Evolutionary conservation across 805 yeast species (phyloP).

Genomic region (Danielozyma ontarioensis): DNA sequence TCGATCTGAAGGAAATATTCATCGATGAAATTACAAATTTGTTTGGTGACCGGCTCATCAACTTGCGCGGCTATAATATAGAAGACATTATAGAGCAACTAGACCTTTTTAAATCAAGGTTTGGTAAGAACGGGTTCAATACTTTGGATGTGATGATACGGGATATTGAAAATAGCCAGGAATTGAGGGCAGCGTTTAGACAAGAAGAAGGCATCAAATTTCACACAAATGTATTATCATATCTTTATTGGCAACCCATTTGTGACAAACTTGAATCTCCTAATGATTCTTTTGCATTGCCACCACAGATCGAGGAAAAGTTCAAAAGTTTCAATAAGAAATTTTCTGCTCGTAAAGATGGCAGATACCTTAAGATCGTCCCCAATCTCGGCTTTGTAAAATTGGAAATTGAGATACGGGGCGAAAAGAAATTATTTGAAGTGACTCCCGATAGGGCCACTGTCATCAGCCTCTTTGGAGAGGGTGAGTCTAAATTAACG

Average conservation of each 20-base stretch:
- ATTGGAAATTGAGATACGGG: slow-evolving; percentile 42
- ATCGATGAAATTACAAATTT: slow-evolving; percentile 58
- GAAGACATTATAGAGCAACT: slow-evolving; percentile 38
- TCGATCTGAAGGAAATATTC: slow-evolving; percentile 63
- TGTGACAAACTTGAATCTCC: slow-evolving; percentile 20
- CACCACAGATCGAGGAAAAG: slow-evolving; percentile 36
- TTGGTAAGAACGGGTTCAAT: slow-evolving; percentile 62
- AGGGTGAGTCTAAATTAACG: slow-evolving; percentile 24
- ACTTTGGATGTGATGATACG: slow-evolving; percentile 79
- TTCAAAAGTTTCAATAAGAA: slow-evolving; percentile 39
- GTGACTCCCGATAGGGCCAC: slow-evolving; percentile 72
- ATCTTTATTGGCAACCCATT: slow-evolving; percentile 76
- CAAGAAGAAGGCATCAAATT: slow-evolving; percentile 21
- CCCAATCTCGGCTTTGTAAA: slow-evolving; percentile 60
- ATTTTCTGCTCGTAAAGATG: slow-evolving; percentile 45
- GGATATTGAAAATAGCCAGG: slow-evolving; percentile 58
- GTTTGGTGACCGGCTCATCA: slow-evolving; percentile 54
- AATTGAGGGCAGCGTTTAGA: slow-evolving; percentile 33
- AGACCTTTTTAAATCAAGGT: slow-evolving; percentile 53
- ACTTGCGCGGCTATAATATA: slow-evolving; percentile 34
- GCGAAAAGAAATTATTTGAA: slow-evolving; percentile 28
- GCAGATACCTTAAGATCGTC: slow-evolving; percentile 53
- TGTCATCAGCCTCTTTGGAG: slow-evolving; percentile 47
- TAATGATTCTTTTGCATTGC: slow-evolving; percentile 42
- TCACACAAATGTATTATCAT: slow-evolving; percentile 64